Conservation (phyloP, 495 filamentous ascomycete species). For the Neurospora sp. region DNA sequence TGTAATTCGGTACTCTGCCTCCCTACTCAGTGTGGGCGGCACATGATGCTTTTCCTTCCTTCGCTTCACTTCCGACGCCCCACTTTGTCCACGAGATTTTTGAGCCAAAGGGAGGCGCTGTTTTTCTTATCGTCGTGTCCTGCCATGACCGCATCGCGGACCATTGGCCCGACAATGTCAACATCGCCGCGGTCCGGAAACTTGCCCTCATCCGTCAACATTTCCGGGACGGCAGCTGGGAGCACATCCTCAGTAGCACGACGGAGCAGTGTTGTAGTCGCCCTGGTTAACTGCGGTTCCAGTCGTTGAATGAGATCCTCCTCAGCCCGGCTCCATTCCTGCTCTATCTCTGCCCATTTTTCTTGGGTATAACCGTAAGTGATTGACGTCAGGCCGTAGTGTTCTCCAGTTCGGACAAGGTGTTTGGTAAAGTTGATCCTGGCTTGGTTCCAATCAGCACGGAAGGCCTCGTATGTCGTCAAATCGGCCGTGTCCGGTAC, state of each 20-base stretch:
- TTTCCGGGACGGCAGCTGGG: constrained; percentile 34
- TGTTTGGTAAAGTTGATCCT: constrained; percentile 75
- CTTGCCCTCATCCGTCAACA: constrained; percentile 60
- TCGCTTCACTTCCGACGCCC: constrained; percentile 26
- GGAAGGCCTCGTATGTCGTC: constrained; percentile 54
- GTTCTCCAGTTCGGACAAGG: constrained; percentile 72
- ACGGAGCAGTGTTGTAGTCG: constrained; percentile 4
- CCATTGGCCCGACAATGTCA: constrained; percentile 91
- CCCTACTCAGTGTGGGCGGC: background rate
- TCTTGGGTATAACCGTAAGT: constrained; percentile 71
- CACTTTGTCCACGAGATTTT: constrained; percentile 34
- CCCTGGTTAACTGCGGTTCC: constrained; percentile 18
- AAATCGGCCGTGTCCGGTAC: constrained; percentile 47
- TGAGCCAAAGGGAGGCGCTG: constrained; percentile 32
- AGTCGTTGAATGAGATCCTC: constrained; percentile 44
- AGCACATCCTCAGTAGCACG: constrained; percentile 29
- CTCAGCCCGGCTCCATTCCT: constrained; percentile 56
- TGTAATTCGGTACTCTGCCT: background rate
- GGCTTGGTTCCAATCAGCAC: constrained; percentile 70
- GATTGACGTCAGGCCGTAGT: constrained; percentile 76
- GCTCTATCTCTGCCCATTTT: constrained; percentile 76
- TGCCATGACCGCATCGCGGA: constrained; percentile 44
- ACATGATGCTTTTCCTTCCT: background rate
- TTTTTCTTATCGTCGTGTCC: constrained; percentile 27
- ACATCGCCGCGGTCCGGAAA: constrained; percentile 81